Base-by-base conservation (phyloP, 2,329 filamentous ascomycete genomes). In the Colletotrichum sp. region DNA sequence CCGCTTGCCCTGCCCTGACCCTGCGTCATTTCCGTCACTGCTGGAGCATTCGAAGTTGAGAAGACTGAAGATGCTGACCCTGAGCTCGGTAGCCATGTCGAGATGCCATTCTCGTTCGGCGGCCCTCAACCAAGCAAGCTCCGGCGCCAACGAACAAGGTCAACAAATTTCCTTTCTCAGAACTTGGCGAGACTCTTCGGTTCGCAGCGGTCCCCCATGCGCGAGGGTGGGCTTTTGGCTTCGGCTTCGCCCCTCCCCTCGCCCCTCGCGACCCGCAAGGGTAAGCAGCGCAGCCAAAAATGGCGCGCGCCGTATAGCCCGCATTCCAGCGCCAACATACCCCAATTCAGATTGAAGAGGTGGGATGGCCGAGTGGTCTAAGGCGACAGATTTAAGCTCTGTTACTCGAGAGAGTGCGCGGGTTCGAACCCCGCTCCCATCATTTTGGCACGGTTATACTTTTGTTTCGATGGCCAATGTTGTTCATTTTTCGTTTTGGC, bases 301-400 rank as follows among this genome's bases (percentile, higher is more conserved):
- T 30, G 24, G 16, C 24, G 21, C 55, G 55, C 55, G 14, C 21
- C 9, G 34, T 43, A 64, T 52, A 61, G 28, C 1, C 28, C 36
- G 24, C 65, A 55, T n/a, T 18, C 28, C 7, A 7, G 13, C 1
- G 0, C 6, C 2, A 16, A 12, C 0, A 24, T 24, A 64, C 24
- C 71, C 66, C 39, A 70, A 64, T 59, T 14, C 67, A 36, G 34
- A 43, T 14, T 12, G 43, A 26, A 6, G 18, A 5, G 73, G 73
- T 75, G 73, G 73, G 64, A 75, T 75, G 73, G 73, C 73, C 73
- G 73, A 75, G 73, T 75, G 73, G 73, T 75, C 73, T 24, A 75
- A 73, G 73, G 73, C 73, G 73, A 65, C 73, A 75, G 73, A 75
- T 68, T 75, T 75, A 75, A 75, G 73, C 64, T 75, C 73, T 75